phyloP scores from a whole-genome alignment of 2,329 filamentous ascomycete species.

The Thielaviopsis populi region DNA sequence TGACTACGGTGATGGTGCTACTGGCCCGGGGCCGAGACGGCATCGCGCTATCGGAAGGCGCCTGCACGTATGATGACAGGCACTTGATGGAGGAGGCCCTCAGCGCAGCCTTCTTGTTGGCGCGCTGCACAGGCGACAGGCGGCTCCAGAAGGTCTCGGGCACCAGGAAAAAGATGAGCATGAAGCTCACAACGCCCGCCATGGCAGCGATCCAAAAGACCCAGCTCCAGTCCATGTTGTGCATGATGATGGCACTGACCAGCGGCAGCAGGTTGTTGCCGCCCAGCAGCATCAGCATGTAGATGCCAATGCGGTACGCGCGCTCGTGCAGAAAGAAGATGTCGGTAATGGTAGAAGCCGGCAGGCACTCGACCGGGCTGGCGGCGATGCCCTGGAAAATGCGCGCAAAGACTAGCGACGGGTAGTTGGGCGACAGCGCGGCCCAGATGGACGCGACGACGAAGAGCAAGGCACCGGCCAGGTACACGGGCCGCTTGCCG shows the following conservation, averaged over 20 bases:
- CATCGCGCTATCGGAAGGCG: neutral
- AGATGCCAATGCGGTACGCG: slow-evolving; percentile 84
- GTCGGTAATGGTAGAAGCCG: slow-evolving; percentile 85
- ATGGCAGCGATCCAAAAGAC: slow-evolving; percentile 82
- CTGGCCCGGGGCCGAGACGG: neutral
- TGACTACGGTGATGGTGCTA: neutral
- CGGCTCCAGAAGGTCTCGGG: slow-evolving; percentile 95
- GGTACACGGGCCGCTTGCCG: slow-evolving; percentile 83
- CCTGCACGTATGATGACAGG: slow-evolving; percentile 27
- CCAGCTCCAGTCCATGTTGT: slow-evolving; percentile 71
- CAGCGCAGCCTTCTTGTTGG: slow-evolving; percentile 27
- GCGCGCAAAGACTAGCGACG: slow-evolving; percentile 63
- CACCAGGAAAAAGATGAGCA: slow-evolving; percentile 74
- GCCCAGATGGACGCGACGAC: slow-evolving; percentile 68
- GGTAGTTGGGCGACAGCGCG: slow-evolving; percentile 65
- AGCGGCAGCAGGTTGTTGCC: slow-evolving; percentile 84
- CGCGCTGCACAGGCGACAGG: slow-evolving; percentile 38
- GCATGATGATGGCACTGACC: slow-evolving; percentile 72
- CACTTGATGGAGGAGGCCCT: slow-evolving; percentile 30
- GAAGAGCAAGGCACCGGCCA: slow-evolving; percentile 63
- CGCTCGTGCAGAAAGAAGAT: slow-evolving; percentile 81
- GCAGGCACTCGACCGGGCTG: slow-evolving; percentile 80
- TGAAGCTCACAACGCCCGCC: slow-evolving; percentile 53
- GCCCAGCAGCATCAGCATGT: slow-evolving; percentile 73
- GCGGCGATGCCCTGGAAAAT: slow-evolving; percentile 81